Conservation (phyloP, 306 rosid genomes). For the Glycyrrhiza uralensis region DNA sequence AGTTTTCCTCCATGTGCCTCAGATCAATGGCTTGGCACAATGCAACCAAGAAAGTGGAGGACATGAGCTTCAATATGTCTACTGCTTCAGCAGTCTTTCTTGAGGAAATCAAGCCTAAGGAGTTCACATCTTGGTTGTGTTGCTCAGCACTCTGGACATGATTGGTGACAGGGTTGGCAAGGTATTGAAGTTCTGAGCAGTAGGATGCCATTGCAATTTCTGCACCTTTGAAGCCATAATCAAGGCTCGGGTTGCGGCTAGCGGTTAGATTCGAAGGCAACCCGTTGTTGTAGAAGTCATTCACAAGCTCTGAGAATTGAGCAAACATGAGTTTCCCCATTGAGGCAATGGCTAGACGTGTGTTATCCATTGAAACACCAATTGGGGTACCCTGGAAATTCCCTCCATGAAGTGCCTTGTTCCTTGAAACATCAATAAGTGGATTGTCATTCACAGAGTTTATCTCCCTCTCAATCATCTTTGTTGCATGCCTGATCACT, state of each 20-base stretch:
- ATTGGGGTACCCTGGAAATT: slow-evolving; percentile 94
- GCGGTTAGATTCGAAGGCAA: slow-evolving; percentile 79
- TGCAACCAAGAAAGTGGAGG: slow-evolving; percentile 77
- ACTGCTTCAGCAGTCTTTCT: slow-evolving; percentile 80
- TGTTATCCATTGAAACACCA: slow-evolving; percentile 96
- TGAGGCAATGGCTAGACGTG: slow-evolving; percentile 73
- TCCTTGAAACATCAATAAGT: slow-evolving; percentile 82
- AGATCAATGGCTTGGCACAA: slow-evolving; percentile 86
- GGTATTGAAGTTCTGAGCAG: slow-evolving; percentile 87
- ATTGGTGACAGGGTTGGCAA: slow-evolving; percentile 87
- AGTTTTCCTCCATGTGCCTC: slow-evolving; percentile 78
- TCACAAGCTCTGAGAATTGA: slow-evolving; percentile 92
- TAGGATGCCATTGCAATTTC: slow-evolving; percentile 98
- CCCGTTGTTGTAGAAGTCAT: slow-evolving; percentile 83
- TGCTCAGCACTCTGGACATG: slow-evolving; percentile 98
- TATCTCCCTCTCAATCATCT: slow-evolving; percentile 93
- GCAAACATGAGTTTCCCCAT: slow-evolving; percentile 90
- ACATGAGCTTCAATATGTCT: slow-evolving; percentile 78
- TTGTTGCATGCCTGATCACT: slow-evolving; percentile 69
- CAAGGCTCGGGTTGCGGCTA: slow-evolving; percentile 76
- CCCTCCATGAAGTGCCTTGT: slow-evolving; percentile 88
- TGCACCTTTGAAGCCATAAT: slow-evolving; percentile 85
- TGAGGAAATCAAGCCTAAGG: slow-evolving; percentile 76
- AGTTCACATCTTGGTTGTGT: slow-evolving; percentile 94
- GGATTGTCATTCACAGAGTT: slow-evolving; percentile 95